Evolutionary conservation across 768 basidiomycete genomes (phyloP).

Genomic region (Roridomyces roridus): DNA sequence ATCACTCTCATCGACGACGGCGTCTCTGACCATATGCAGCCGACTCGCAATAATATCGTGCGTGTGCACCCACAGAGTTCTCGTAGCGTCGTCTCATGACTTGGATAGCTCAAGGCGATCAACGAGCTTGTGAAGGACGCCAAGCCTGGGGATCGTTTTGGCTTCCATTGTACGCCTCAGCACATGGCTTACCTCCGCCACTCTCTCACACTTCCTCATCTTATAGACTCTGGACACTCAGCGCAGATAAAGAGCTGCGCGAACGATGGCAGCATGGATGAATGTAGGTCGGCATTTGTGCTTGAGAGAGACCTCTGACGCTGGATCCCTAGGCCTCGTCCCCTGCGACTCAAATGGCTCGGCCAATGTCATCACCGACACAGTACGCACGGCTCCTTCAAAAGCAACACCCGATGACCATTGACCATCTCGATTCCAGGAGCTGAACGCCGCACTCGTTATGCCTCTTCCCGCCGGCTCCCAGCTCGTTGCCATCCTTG

Average conservation of each 20-base stretch:
- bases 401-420: too few relatives aligned
- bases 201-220: background rate
- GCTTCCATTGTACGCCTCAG: conserved; percentile 31
- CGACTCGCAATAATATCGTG: conserved; percentile 15
- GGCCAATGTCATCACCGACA: too few relatives aligned
- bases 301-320: too few relatives aligned
- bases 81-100: background rate
- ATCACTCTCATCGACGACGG: conserved; percentile 11
- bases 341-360: too few relatives aligned
- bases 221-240: conserved; percentile 21
- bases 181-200: background rate
- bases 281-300: conserved; percentile 14
- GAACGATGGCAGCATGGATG: conserved; percentile 22
- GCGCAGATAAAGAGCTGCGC: conserved; percentile 1
- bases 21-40: background rate
- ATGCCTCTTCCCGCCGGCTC: conserved; percentile 16
- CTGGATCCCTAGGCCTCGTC: too few relatives aligned
- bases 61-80: background rate
- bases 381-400: too few relatives aligned
- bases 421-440: conserved; percentile 6
- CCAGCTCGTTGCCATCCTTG: conserved; percentile 23
- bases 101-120: conserved; percentile 11
- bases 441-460: conserved; percentile 15
- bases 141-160: conserved; percentile 27
- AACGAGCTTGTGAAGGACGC: conserved; percentile 13